Conservation (phyloP, 108 stramenopile genomes). For the Chaetoceros tenuissimus region DNA sequence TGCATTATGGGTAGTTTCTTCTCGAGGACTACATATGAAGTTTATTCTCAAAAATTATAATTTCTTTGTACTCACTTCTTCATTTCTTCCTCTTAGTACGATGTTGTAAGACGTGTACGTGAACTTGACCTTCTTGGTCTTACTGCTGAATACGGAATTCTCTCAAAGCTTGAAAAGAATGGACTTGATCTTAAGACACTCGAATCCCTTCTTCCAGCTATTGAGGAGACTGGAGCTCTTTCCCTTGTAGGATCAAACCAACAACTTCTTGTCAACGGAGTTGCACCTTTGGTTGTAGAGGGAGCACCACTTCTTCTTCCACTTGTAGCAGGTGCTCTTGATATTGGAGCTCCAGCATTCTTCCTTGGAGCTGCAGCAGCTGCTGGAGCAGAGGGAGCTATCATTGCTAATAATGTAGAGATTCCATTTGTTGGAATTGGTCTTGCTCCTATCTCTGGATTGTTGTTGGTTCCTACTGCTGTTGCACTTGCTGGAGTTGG, state of each 20-base stretch:
- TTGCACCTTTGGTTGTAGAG: constrained; percentile 69
- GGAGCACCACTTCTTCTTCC: constrained; percentile 73
- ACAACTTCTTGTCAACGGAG: constrained; percentile 72
- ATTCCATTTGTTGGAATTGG: constrained; percentile 71
- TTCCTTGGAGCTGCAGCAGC: constrained; percentile 45
- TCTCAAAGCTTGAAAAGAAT: constrained; percentile 70
- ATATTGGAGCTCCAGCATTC: constrained; percentile 64
- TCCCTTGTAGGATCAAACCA: constrained; percentile 76
- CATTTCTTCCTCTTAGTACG: constrained; percentile 72
- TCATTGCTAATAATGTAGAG: constrained; percentile 52
- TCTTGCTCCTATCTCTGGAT: constrained; percentile 47
- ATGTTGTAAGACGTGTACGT: constrained; percentile 70
- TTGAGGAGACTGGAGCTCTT: constrained; percentile 59
- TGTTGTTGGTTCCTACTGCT: constrained; percentile 61
- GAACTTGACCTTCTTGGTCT: constrained; percentile 72
- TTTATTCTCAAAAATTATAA: too few species aligned
- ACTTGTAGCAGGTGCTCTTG: constrained; percentile 65
- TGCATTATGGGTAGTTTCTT: too few species aligned
- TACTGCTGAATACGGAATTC: constrained; percentile 70
- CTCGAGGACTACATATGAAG: too few species aligned
- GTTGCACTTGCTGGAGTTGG: constrained; percentile 54
- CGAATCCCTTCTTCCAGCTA: constrained; percentile 60
- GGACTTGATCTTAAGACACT: constrained; percentile 70
- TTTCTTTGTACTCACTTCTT: too few species aligned
- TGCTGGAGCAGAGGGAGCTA: constrained; percentile 39